A percentile compares a stretch with the other conserved stretches of the same genome.
These are phyloP conservation scores for Verticillium nonalfalfae DNA, from an alignment of 2,329 filamentous ascomycete species.

Conservation along the genomic window DNA sequence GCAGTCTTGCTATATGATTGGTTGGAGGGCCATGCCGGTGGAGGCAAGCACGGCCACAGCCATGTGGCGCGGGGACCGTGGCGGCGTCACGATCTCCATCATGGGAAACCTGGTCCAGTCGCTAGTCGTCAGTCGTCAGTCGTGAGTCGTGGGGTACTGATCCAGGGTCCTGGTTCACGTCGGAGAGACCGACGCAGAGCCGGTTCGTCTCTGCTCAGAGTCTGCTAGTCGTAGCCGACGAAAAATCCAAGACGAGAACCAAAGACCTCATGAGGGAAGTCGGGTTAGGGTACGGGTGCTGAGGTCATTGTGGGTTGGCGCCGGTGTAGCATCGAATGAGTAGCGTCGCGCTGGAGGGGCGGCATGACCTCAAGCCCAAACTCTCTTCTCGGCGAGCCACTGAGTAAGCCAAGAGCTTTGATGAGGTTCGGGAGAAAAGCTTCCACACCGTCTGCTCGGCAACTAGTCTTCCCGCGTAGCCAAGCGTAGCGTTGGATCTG, in stretches of 20 bases:
- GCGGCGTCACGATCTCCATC: neutral
- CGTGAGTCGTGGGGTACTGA: too few species aligned
- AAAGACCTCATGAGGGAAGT: neutral
- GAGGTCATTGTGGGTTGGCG: neutral
- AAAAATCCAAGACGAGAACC: too few species aligned
- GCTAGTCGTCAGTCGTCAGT: too few species aligned
- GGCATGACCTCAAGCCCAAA: neutral
- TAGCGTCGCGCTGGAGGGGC: neutral
- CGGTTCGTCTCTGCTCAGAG: neutral
- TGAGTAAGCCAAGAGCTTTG: neutral
- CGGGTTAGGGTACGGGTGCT: neutral
- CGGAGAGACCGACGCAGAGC: neutral
- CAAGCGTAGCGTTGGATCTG: too few species aligned
- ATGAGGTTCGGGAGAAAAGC: neutral
- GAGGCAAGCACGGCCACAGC: neutral
- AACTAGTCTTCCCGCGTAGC: too few species aligned
- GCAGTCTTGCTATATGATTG: neutral
- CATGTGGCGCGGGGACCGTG: neutral
- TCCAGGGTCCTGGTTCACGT: neutral
- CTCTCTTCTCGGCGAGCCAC: neutral
- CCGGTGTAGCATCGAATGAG: neutral
- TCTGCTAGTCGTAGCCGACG: too few species aligned
- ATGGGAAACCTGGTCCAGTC: neutral
- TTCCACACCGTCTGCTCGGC: neutral
- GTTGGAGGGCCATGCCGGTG: neutral